These are phyloP conservation scores for Pseudogymnoascus sp. DNA, from an alignment of 2,329 filamentous ascomycete genomes.

Conservation along the genomic window DNA sequence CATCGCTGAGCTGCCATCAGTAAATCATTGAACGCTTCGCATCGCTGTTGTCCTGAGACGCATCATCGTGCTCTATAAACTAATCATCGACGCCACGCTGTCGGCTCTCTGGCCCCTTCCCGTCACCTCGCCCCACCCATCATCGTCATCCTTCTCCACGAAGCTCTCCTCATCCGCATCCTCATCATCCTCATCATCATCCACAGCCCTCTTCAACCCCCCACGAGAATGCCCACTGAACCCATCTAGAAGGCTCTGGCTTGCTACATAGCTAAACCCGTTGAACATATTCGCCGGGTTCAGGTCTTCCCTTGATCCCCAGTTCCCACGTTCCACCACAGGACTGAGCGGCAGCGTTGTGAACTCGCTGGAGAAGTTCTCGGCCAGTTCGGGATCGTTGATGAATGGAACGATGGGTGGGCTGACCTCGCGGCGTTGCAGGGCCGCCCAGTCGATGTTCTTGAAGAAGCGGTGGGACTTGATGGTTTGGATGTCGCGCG, in stretches of 20 bases:
- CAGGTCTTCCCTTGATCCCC: constrained; percentile 13
- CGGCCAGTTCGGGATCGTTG: constrained; percentile 88
- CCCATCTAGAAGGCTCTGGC: constrained; percentile 26
- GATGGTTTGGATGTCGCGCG: constrained; percentile 75
- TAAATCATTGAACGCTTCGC: neutral
- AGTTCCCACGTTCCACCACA: constrained; percentile 35
- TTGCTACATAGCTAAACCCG: constrained; percentile 30
- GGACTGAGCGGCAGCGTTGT: constrained; percentile 78
- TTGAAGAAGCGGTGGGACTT: constrained; percentile 95
- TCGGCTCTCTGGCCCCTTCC: neutral
- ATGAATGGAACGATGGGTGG: constrained; percentile 90
- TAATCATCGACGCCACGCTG: neutral
- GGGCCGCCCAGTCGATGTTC: constrained; percentile 87
- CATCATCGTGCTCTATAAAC: neutral
- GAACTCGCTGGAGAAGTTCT: constrained; percentile 94
- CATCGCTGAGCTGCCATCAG: neutral
- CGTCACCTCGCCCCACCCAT: neutral
- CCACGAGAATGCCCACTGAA: constrained; percentile 19
- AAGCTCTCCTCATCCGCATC: neutral
- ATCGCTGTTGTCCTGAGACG: neutral
- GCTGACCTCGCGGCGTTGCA: constrained; percentile 73
- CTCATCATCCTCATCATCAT: constrained; percentile 4
- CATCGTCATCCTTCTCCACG: neutral
- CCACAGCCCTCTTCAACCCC: neutral
- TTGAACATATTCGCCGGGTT: constrained; percentile 24